Base-by-base conservation (phyloP, 2,329 filamentous ascomycete genomes). In the Pezicula radicicola region DNA sequence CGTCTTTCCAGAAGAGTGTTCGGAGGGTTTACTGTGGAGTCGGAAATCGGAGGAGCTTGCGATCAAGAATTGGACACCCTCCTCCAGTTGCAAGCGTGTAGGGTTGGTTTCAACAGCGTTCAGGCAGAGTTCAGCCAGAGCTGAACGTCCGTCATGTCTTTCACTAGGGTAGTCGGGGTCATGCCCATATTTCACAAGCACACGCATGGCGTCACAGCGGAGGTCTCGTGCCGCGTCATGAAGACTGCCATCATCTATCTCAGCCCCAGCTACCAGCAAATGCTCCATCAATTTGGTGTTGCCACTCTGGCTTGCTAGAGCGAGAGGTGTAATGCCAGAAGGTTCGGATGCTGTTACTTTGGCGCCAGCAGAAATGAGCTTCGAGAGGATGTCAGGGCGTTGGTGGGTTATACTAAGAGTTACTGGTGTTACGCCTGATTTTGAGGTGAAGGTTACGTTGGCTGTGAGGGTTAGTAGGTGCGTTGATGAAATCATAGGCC, bases 111-210 rank as follows among this genome's bases (percentile, higher is more conserved):
- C 16, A 73, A 70, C 6, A 68, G 71, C 57, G 13, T 49, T 54
- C 15, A 84, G 69, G 53, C 84, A 87, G 2, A 88, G 67, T 55
- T 88, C 84, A 0, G 79, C 83, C 0, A 88, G 70, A 0, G 83
- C 83, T 53, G 78, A 85, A 36, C 85, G 77, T 0, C 85, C 85
- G 15, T 75, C 76, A 58, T 88, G 84, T 1, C 84, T 68, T 2
- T 81, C 75, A 49, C 81, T 86, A 0, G 84, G 84, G 52, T 86
- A 88, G 60, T 87, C 84, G 0, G 81, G 73, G 10, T 85, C 78
- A 54, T 88, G 84, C 2, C 78, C 79, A 54, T 79, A 72, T 44
- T 84, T 72, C 9, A 87, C 68, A 2, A 89, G 70, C 2, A 82
- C 70, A 47, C 75, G 73, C 56, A 85, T 78, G 1, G 76, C 77